These are phyloP conservation scores for Auricularia auricula-judae DNA, from an alignment of 768 basidiomycete genomes.

Conservation along the genomic window DNA sequence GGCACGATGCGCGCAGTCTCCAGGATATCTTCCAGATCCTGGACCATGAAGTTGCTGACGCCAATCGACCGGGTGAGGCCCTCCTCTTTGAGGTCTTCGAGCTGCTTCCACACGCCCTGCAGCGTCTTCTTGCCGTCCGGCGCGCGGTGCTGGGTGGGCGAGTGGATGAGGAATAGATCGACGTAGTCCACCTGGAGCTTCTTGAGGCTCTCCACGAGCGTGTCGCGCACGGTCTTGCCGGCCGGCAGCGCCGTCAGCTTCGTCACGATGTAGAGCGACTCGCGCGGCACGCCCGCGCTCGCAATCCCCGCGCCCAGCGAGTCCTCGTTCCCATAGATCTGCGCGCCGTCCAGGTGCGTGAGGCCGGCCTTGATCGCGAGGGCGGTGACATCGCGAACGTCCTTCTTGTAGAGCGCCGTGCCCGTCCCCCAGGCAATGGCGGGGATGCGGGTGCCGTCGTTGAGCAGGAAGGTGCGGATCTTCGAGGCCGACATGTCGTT, in stretches of 20 bases:
- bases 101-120: conserved; percentile 43
- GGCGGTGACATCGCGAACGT: conserved; percentile 11
- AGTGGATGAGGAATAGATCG: conserved; percentile 56
- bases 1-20: conserved; percentile 59
- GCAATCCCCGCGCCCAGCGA: conserved; percentile 37
- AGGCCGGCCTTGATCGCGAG: conserved; percentile 46
- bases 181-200: conserved; percentile 44
- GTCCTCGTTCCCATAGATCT: conserved; percentile 46
- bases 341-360: conserved; percentile 56
- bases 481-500: background rate
- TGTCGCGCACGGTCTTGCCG: conserved; percentile 35
- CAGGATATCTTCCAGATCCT: conserved; percentile 58
- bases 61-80: conserved; percentile 46
- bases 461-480: background rate
- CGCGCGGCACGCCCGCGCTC: conserved; percentile 22
- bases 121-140: conserved; percentile 24
- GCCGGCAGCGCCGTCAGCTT: conserved; percentile 29
- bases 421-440: conserved; percentile 2
- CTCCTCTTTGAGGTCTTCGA: conserved; percentile 44
- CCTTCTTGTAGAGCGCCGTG: conserved; percentile 6
- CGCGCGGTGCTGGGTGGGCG: conserved; percentile 7
- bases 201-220: conserved; percentile 41
- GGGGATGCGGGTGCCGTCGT: conserved; percentile 2
- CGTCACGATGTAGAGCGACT: conserved; percentile 51
- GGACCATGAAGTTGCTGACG: conserved; percentile 65